Conservation (phyloP, 1,284 basidiomycete species). For the Anthracocystis walkeri region DNA sequence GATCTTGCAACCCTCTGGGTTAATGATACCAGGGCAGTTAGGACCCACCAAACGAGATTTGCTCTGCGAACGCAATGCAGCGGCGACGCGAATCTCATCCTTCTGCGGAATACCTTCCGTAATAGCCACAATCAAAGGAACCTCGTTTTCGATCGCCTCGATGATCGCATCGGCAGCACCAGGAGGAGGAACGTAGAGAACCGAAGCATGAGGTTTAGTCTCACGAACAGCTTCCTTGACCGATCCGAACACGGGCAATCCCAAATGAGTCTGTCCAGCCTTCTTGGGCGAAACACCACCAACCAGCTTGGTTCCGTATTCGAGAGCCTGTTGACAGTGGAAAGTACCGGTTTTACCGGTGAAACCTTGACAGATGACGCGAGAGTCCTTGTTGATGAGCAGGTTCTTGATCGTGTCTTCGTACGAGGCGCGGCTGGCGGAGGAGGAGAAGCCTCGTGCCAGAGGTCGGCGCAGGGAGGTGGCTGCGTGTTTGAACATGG, state of each 20-base stretch:
- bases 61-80: slow-evolving; percentile 92
- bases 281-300: slow-evolving; percentile 98
- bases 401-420: slow-evolving; percentile 92
- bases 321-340: slow-evolving; percentile 93
- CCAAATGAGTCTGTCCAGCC: slow-evolving; percentile 93
- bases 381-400: slow-evolving; percentile 90
- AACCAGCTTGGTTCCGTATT: slow-evolving; percentile 95
- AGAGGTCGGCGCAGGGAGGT: slow-evolving; percentile 33
- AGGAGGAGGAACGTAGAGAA: slow-evolving; percentile 68
- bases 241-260: slow-evolving; percentile 91
- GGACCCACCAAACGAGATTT: slow-evolving; percentile 86
- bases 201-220: slow-evolving; percentile 66
- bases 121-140: slow-evolving; percentile 67
- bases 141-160: slow-evolving; percentile 68
- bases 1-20: slow-evolving; percentile 96
- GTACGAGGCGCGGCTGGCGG: slow-evolving; percentile 72
- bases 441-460: slow-evolving; percentile 52
- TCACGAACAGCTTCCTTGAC: slow-evolving; percentile 79
- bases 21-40: slow-evolving; percentile 98
- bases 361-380: slow-evolving; percentile 69
- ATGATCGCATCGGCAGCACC: slow-evolving; percentile 69
- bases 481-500: slow-evolving; percentile 49
- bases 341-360: slow-evolving; percentile 97
- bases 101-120: slow-evolving; percentile 69
- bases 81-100: slow-evolving; percentile 77